Conservation (phyloP, 2,329 filamentous ascomycete species). For the Colletotrichum graminicola region DNA sequence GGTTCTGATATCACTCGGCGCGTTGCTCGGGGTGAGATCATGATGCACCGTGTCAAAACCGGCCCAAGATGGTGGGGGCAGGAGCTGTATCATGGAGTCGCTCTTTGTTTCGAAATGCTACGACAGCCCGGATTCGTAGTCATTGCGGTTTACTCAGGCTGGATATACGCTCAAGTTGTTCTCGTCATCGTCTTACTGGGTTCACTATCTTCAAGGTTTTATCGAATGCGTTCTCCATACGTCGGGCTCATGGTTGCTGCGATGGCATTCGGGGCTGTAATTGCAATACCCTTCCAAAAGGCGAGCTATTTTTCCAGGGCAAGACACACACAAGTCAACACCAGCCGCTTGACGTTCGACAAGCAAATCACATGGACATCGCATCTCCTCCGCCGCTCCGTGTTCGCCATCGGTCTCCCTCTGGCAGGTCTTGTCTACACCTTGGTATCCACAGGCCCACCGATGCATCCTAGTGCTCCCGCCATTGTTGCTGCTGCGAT, state of each 20-base stretch:
- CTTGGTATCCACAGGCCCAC: slow-evolving; percentile 72
- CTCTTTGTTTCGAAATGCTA: slow-evolving; percentile 77
- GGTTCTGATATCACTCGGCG: slow-evolving; percentile 66
- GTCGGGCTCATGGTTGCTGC: slow-evolving; percentile 76
- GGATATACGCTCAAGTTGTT: slow-evolving; percentile 83
- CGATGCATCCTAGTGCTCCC: slow-evolving; percentile 71
- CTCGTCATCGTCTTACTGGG: slow-evolving; percentile 79
- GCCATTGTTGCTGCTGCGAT: slow-evolving; percentile 74
- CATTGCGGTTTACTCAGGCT: slow-evolving; percentile 78
- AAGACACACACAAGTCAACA: slow-evolving; percentile 68
- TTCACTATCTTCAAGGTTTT: slow-evolving; percentile 77
- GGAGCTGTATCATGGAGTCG: slow-evolving; percentile 78
- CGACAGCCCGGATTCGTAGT: slow-evolving; percentile 80
- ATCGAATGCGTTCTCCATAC: slow-evolving; percentile 71
- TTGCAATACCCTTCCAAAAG: slow-evolving; percentile 80
- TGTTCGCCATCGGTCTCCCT: slow-evolving; percentile 77
- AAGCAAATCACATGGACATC: slow-evolving; percentile 77
- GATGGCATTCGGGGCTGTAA: slow-evolving; percentile 75
- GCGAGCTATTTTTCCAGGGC: slow-evolving; percentile 77
- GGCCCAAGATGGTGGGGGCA: slow-evolving; percentile 83
- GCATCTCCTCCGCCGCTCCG: slow-evolving; percentile 75
- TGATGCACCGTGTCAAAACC: slow-evolving; percentile 78
- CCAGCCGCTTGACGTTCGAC: slow-evolving; percentile 76
- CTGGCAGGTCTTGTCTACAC: slow-evolving; percentile 77
- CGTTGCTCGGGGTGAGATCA: slow-evolving; percentile 79